Evolutionary conservation across 768 basidiomycete species (phyloP).

Genomic region (Mycena rebaudengoi): DNA sequence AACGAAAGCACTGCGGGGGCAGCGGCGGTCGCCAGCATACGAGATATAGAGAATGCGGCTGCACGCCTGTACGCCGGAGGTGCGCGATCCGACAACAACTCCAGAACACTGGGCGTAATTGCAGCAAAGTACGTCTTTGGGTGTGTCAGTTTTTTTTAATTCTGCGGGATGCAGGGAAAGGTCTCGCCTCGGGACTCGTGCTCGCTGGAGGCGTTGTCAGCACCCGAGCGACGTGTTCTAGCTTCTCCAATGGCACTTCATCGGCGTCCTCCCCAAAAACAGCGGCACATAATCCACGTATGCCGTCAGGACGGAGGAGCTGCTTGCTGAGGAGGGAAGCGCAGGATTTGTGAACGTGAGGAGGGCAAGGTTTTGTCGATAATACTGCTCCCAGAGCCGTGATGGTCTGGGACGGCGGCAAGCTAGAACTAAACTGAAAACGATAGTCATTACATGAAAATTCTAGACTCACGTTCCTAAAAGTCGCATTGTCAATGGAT

Average conservation of each 20-base stretch:
- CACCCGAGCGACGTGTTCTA: conserved; percentile 75
- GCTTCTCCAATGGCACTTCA: conserved; percentile 68
- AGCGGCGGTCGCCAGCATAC: conserved; percentile 58
- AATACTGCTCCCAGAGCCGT: conserved; percentile 69
- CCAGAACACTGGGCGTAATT: conserved; percentile 64
- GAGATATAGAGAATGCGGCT: conserved; percentile 73
- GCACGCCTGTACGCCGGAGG: conserved; percentile 62
- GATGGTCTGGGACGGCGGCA: conserved; percentile 73
- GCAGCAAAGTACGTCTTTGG: conserved; percentile 67
- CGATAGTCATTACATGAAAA: conserved; percentile 21
- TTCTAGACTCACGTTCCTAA: conserved; percentile 64
- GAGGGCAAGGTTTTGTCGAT: conserved; percentile 50
- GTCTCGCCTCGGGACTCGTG: conserved; percentile 62
- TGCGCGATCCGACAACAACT: conserved; percentile 53
- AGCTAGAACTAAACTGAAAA: conserved; percentile 48
- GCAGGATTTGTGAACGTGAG: conserved; percentile 67
- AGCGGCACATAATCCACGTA: conserved; percentile 73
- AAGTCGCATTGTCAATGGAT: conserved; percentile 62
- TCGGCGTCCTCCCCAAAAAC: conserved; percentile 72
- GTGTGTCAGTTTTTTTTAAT: conserved; percentile 8
- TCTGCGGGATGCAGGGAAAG: neutral
- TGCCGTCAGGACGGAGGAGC: conserved; percentile 73
- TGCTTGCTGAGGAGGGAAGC: conserved; percentile 74
- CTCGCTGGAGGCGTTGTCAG: conserved; percentile 69
- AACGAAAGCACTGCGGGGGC: conserved; percentile 51